phyloP scores from a whole-genome alignment of 2,329 filamentous ascomycete species.

The Nigrograna mackinnonii region DNA sequence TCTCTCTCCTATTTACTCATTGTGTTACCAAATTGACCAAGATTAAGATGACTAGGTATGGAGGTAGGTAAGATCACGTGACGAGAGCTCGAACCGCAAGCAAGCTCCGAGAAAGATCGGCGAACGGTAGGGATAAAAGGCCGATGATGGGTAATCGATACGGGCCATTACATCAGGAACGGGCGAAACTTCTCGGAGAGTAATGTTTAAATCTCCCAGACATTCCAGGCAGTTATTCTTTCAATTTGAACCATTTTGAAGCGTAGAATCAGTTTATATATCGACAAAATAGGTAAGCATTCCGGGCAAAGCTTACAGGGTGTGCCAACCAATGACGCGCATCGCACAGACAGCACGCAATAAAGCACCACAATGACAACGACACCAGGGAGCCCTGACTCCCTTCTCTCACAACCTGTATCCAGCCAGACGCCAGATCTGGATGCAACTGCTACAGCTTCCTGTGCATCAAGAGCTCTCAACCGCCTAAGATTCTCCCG shows the following conservation, averaged over 20 bases:
- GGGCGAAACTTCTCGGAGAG: too few species aligned
- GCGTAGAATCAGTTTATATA: too few species aligned
- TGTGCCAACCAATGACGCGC: conserved; percentile 23
- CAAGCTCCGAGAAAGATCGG: not conserved
- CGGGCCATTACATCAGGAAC: too few species aligned
- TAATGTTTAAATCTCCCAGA: too few species aligned
- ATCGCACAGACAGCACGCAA: conserved; percentile 30
- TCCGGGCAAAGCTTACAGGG: conserved; percentile 9
- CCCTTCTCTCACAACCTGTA: too few species aligned
- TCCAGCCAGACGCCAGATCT: conserved; percentile 9
- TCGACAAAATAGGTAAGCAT: not conserved
- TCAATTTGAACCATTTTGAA: too few species aligned
- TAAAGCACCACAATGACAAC: conserved; percentile 22
- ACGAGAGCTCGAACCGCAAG: not conserved
- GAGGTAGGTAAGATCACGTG: not conserved
- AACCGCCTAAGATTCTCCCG: conserved; percentile 12
- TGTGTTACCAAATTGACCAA: not conserved
- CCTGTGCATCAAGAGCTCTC: conserved; percentile 11
- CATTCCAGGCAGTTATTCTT: too few species aligned
- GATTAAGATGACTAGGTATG: not conserved
- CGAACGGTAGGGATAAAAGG: not conserved
- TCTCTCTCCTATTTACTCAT: not conserved
- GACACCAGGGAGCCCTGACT: conserved; percentile 5
- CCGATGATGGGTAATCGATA: conserved; percentile 5
- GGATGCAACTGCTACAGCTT: conserved; percentile 2